Evolutionary conservation across 1,284 basidiomycete genomes (phyloP), one percentile per base, ranked within the genome.

Genomic region (Irpex lacteus): DNA sequence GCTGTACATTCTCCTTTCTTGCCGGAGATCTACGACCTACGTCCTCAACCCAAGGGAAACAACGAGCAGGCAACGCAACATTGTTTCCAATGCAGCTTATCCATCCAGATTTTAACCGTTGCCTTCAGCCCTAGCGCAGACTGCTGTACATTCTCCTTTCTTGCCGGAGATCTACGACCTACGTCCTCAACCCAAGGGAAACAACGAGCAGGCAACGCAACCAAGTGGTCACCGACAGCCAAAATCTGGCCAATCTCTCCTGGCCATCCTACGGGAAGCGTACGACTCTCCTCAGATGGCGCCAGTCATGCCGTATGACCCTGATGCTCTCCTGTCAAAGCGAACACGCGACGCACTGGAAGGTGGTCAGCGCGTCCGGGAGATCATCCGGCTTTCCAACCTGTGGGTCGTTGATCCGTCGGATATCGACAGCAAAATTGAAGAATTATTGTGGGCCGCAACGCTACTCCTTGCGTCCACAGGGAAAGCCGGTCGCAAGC

Each of bases 261-360:
- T 88, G 26, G 78, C 81, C 57, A 77, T 90, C 60, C 71, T 86
- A 0, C 78, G 81, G 5, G 76, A 84, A 56, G 76, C 85, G 2
- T 90, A 88, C 73, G 82, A 83, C 66, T 82, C 83, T 2, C 73
- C 81, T 1, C 71, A 76, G 47, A 77, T 88, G 63, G 77, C 80
- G 38, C 86, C 85, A 18, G 78, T 84, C 8, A 76, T 83, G 70
- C 82, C 84, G 0, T 88, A 87, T 70, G 77, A 84, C 62, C 79
- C 80, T 3, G 70, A 84, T 65, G 78, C 78, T 0, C 68, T 80
- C 13, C 60, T 84, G 19, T 74, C 65, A 53, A 71, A 73, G 8
- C 80, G 82, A 49, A 67, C 75, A 59, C 72, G 67, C 6, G 72
- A 74, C 3, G 78, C 81, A 0, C 61, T 81, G 4, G 70, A 73